Evolutionary conservation across 2,329 filamentous ascomycete genomes (phyloP), one percentile per base, ranked within the genome.

Genomic region (Fusarium setosum): DNA sequence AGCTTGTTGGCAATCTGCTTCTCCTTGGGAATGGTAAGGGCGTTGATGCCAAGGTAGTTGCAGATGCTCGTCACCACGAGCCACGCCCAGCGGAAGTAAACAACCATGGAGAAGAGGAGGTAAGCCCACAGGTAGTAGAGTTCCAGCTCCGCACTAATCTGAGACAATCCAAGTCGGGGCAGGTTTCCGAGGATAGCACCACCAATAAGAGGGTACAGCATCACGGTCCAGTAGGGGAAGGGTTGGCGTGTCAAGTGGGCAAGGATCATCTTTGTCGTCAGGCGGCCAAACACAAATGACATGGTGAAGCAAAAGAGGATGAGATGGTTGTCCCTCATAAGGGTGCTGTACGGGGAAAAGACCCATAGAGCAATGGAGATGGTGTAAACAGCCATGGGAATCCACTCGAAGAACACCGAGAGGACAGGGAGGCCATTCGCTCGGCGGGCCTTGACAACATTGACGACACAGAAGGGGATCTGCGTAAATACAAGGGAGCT

Each of bases 201-300:
- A 49, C 92, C 92, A 45, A 97, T 86, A 35, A 99, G 88, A 8
- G 96, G 96, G 31, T 87, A 88, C 34, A 98, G 85, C 86, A 98
- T 92, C 47, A 96, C 86, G 11, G 96, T 98, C 94, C 94, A 98
- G 85, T 92, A 96, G 2, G 96, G 96, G 80, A 98, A 99, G 4
- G 95, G 92, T 77, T 98, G 96, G 65, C 89, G 89, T 3, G 96
- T 96, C 50, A 99, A 84, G 78, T 99, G 96, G 4, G 96, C 95
- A 17, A 99, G 89, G 75, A 99, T 99, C 79, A 98, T 98, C 83
- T 98, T 99, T 35, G 96, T 99, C 0, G 96, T 98, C 90, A 99
- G 94, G 69, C 96, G 91, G 32, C 96, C 96, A 77, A 99, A 98
- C 59, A 97, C 96, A 72, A 98, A 94, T n/a, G 93, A 92, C 84